These are phyloP conservation scores for Lonicera japonica DNA, from an alignment of 129 eudicot species.

Conservation along the genomic window DNA sequence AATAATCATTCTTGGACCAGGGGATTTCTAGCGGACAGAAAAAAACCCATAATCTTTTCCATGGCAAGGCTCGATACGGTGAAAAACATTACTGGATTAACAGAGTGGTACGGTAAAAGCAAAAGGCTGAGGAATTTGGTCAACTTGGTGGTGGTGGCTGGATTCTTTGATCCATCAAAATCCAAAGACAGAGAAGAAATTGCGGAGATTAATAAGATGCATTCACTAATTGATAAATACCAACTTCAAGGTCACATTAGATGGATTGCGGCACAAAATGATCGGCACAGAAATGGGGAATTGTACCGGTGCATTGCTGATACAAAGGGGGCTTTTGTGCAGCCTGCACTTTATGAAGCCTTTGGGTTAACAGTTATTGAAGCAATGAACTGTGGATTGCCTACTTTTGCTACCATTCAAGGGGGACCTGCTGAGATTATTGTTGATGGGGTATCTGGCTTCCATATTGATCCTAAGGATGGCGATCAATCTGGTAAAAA, in stretches of 20 bases:
- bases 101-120: conserved; percentile 77
- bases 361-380: conserved; percentile 83
- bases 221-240: conserved; percentile 49
- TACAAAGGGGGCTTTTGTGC: conserved; percentile 85
- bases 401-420: conserved; percentile 82
- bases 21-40: conserved; percentile 61
- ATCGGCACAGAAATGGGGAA: conserved; percentile 69
- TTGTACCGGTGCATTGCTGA: conserved; percentile 77
- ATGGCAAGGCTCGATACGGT: conserved; percentile 90
- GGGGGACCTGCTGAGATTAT: conserved; percentile 90
- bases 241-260: conserved; percentile 75
- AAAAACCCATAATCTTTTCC: conserved; percentile 83
- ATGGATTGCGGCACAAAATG: conserved; percentile 93
- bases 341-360: conserved; percentile 91
- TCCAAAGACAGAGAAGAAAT: conserved; percentile 90
- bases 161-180: conserved; percentile 74
- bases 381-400: conserved; percentile 91
- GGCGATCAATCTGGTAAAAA: conserved; percentile 77
- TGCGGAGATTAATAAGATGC: conserved; percentile 83
- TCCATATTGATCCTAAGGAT: conserved; percentile 64
- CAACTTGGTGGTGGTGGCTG: conserved; percentile 83
- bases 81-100: conserved; percentile 78
- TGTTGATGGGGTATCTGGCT: conserved; percentile 75
- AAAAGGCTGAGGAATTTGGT: conserved; percentile 58
- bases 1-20: conserved; percentile 30